phyloP scores from a whole-genome alignment of 2,329 filamentous ascomycete genomes.

The Magnaporthales sp. region DNA sequence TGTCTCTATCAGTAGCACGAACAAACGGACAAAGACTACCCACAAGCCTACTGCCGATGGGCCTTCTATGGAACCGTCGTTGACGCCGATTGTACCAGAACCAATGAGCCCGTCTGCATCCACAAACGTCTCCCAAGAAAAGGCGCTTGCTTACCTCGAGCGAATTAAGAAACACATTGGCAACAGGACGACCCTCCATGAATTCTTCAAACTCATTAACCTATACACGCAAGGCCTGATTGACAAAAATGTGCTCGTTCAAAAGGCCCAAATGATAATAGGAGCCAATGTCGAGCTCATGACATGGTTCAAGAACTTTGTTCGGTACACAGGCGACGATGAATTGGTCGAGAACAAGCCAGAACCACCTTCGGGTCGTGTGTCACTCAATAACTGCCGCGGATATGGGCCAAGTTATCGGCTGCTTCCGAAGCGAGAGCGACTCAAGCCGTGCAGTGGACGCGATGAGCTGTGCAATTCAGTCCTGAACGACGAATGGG shows the following conservation, averaged over 20 bases:
- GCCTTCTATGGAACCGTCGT: slow-evolving; percentile 67
- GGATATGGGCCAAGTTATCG: slow-evolving; percentile 95
- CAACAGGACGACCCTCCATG: slow-evolving; percentile 86
- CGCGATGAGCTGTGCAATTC: slow-evolving; percentile 90
- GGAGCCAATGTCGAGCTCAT: slow-evolving; percentile 84
- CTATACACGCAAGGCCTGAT: slow-evolving; percentile 91
- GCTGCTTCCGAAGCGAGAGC: slow-evolving; percentile 80
- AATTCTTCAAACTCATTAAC: slow-evolving; percentile 96
- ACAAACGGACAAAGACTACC: slow-evolving; percentile 65
- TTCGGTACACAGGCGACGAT: slow-evolving; percentile 69
- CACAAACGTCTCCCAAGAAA: slow-evolving; percentile 62
- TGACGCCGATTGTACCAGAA: slow-evolving; percentile 82
- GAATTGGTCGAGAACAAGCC: slow-evolving; percentile 72
- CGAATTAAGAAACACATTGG: slow-evolving; percentile 92
- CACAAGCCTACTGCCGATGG: slow-evolving; percentile 56
- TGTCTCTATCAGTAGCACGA: slow-evolving; percentile 20
- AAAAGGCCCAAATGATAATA: slow-evolving; percentile 79
- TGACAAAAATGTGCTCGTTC: slow-evolving; percentile 71
- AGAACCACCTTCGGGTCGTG: slow-evolving; percentile 64
- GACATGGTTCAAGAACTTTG: slow-evolving; percentile 76
- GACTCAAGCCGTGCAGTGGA: slow-evolving; percentile 84
- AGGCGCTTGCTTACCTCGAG: slow-evolving; percentile 88
- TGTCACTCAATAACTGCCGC: slow-evolving; percentile 92
- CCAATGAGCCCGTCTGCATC: slow-evolving; percentile 58
- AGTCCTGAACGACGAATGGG: slow-evolving; percentile 96